Base-by-base conservation (phyloP, 2,329 filamentous ascomycete species). In the Fusarium caatingaense region DNA sequence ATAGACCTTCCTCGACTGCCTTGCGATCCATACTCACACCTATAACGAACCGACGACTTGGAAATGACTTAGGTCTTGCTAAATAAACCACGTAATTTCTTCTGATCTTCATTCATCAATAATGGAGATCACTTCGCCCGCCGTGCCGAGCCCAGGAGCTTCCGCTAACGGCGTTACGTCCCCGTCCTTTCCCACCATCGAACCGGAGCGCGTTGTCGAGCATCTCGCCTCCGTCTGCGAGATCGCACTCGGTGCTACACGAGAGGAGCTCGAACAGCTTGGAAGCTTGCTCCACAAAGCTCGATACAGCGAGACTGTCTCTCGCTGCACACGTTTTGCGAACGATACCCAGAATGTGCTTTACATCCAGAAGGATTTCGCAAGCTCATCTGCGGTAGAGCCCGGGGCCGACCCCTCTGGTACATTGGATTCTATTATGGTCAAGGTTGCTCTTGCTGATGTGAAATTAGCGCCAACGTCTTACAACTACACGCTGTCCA, bases 271-370 rank as follows among this genome's bases (percentile, higher is more conserved):
- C 57, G 90, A 95, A 79, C 88, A 88, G 69, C 84, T 90, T 18
- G 94, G 93, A 68, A 98, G 93, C 83, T 85, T 99, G 80, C 86
- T 99, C 67, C 93, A 94, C 62, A 86, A 90, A 76, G 81, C 85
- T 60, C 88, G 87, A 72, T 88, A 93, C 72, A 83, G 86, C 56
- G 95, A 98, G 75, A 98, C 96, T 9, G 83, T 97, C 60, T 90
- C 94, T 78, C 89, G 93, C 83, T 98, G 95, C 81, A 89, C 90
- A 72, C 91, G 94, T 75, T 98, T 98, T 81, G 94, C 94, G 62
- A 89, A 90, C 66, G 97, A 99, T 81, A 87, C 92, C 62, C 93
- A 97, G 82, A 90, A 91, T 68, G 93, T 92, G 58, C 85, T 99
- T 69, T 98, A 98, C 81, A 91, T 98, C 69, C 92, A 96, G 78